These are phyloP conservation scores for Hamiltosporidium magnivora DNA, from an alignment of 371 early-diverging fungal species.

Conservation along the genomic window DNA sequence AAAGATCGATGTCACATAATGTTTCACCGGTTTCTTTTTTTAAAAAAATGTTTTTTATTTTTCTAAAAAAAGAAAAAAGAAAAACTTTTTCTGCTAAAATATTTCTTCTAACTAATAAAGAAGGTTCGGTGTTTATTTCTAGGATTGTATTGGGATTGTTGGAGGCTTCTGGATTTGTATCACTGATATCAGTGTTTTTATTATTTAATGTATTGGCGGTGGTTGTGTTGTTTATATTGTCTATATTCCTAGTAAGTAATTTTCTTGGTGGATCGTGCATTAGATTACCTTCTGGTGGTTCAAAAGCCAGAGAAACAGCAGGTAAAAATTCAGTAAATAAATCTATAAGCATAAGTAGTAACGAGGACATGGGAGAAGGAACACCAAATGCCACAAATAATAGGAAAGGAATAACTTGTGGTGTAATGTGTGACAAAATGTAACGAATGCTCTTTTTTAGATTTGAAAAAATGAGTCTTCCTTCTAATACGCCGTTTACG, in stretches of 20 bases:
- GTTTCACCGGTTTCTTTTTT: slow-evolving; percentile 57
- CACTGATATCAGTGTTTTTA: background rate
- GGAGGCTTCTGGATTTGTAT: background rate
- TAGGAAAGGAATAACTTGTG: slow-evolving; percentile 56
- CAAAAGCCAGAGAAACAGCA: slow-evolving; percentile 78
- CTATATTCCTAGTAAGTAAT: slow-evolving; percentile 30
- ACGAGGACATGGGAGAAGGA: slow-evolving; percentile 66
- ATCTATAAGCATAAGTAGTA: slow-evolving; percentile 74
- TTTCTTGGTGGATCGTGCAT: slow-evolving; percentile 73
- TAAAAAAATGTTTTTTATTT: no score
- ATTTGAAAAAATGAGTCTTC: slow-evolving; percentile 77
- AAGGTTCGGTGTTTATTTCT: background rate
- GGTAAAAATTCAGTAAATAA: slow-evolving; percentile 74
- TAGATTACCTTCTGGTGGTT: slow-evolving; percentile 68
- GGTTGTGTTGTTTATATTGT: background rate
- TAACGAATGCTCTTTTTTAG: slow-evolving; percentile 79
- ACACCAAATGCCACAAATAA: slow-evolving; percentile 59
- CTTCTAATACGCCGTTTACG: slow-evolving; percentile 72
- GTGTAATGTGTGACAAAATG: slow-evolving; percentile 69
- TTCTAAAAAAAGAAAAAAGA: no score
- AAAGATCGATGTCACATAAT: slow-evolving; percentile 66
- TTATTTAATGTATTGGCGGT: background rate
- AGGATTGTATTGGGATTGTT: background rate
- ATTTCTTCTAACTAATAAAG: background rate
- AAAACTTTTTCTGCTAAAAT: background rate